Percentiles rank a stretch among this genome's conserved stretches.
Evolutionary conservation across 2,329 filamentous ascomycete genomes (phyloP).

Genomic region (Trichophyton benhamiae): DNA sequence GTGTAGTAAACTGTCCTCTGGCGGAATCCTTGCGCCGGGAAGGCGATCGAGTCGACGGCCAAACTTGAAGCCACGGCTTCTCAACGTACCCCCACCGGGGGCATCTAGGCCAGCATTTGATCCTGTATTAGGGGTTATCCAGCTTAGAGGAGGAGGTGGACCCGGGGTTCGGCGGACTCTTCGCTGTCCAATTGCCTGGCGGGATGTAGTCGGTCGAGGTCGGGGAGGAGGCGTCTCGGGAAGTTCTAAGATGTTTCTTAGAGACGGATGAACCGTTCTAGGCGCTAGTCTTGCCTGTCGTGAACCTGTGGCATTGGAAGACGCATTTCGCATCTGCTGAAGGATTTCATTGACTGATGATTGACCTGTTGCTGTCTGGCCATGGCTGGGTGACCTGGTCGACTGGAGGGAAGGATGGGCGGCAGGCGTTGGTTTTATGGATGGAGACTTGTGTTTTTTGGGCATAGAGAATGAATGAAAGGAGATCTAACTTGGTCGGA

Average conservation of each 20-base stretch:
- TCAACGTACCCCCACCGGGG: too few species aligned
- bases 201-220: slow-evolving; percentile 26
- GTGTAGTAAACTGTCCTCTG: slow-evolving; percentile 37
- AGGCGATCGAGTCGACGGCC: slow-evolving; percentile 20
- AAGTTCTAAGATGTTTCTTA: slow-evolving; percentile 34
- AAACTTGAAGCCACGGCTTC: not conserved
- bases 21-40: slow-evolving; percentile 29
- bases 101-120: not conserved
- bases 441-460: slow-evolving; percentile 33
- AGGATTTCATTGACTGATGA: slow-evolving; percentile 38
- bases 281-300: slow-evolving; percentile 15
- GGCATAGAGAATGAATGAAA: slow-evolving; percentile 27
- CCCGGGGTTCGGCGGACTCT: slow-evolving; percentile 30
- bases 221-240: slow-evolving; percentile 33
- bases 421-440: slow-evolving; percentile 30
- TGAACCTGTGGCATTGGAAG: slow-evolving; percentile 16
- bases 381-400: slow-evolving; percentile 4
- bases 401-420: slow-evolving; percentile 25
- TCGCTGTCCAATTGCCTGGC: slow-evolving; percentile 23
- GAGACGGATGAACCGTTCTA: slow-evolving; percentile 34
- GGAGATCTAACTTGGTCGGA: not conserved
- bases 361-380: slow-evolving; percentile 16
- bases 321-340: slow-evolving; percentile 33
- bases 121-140: slow-evolving; percentile 21
- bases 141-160: slow-evolving; percentile 36